phyloP scores from a whole-genome alignment of 2,329 filamentous ascomycete genomes.

The Triangularia verruculosa region DNA sequence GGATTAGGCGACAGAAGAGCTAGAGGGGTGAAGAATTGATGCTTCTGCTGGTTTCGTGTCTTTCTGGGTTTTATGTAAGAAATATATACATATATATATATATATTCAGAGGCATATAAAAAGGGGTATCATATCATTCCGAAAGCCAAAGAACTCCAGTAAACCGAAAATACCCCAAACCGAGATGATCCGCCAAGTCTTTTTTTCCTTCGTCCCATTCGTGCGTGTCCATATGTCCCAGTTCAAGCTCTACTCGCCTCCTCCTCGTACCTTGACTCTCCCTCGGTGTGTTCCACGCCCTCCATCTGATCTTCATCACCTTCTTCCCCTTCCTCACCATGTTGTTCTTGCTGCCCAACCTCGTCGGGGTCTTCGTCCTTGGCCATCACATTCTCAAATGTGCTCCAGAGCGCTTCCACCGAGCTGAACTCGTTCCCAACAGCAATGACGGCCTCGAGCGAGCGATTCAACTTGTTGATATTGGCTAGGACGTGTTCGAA shows the following conservation, averaged over 20 bases:
- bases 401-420: constrained; percentile 93
- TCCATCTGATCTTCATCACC: constrained; percentile 29
- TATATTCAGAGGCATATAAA: too few species aligned
- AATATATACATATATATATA: too few species aligned
- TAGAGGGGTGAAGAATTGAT: neutral
- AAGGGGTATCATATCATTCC: neutral
- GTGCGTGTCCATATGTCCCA: neutral
- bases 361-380: constrained; percentile 51
- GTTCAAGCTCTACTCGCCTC: neutral
- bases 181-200: neutral
- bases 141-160: neutral
- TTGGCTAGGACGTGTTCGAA: constrained; percentile 92
- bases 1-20: neutral
- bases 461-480: constrained; percentile 92
- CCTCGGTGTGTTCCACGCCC: constrained; percentile 8
- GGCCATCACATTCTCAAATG: constrained; percentile 95
- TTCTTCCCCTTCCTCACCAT: constrained; percentile 28
- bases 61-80: too few species aligned
- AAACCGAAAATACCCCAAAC: neutral
- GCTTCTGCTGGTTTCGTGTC: neutral
- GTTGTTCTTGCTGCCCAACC: constrained; percentile 10
- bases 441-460: constrained; percentile 84
- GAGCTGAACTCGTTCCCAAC: constrained; percentile 97
- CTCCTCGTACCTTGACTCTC: constrained; percentile 7
- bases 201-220: too few species aligned